Evolutionary conservation across 75 land plant species (phyloP), one percentile per base, ranked within the genome.

Genomic region (Pinus albicaulis): DNA sequence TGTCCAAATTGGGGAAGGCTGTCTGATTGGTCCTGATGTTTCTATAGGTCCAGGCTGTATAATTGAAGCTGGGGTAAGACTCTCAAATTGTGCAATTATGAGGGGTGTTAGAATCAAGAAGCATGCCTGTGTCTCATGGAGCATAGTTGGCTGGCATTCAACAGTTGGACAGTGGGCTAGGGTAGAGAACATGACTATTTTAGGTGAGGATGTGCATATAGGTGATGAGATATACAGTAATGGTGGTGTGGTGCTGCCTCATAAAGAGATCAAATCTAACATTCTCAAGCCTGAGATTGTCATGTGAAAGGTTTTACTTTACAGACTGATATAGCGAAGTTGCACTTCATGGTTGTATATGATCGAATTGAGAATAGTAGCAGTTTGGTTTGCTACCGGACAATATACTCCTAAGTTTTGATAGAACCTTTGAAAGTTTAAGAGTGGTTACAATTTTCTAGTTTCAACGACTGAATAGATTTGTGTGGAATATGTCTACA

Each of bases 241-340:
- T 56, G 86, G 86, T 12, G 86, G 86, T 48, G 86, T 84, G 20
- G 85, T 84, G 34, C 80, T 84, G 5, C 86, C 86, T 6, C 86
- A 84, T 72, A 84, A 84, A 73, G 86, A 84, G 57, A 84, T 84
- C 77, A 84, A 84, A 56, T 61, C 80, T 59, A 77, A 74, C 73
- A 84, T 84, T 34, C 68, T 84, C 23, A 84, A 82, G 76, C 86
- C 86, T 44, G 86, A 84, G 59, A 84, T 84, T 52, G 86, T 84
- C 61, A 84, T 84, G 86, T 68, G 38, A 68, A 31, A 38, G 6
- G 2, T 20, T 44, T 44, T 8, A 44, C 7, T 7, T 44, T 44
- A 7, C 52, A 44, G 0, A 44, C 10, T 7, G 52, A 7, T 44
- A 44, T 44, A 44, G 52, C 52, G 7, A 44, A 44, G 10, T 7